Percentiles rank a stretch among this genome's conserved stretches.
Evolutionary conservation across 2,329 filamentous ascomycete genomes (phyloP).

Genomic region (Didymella pinodella): DNA sequence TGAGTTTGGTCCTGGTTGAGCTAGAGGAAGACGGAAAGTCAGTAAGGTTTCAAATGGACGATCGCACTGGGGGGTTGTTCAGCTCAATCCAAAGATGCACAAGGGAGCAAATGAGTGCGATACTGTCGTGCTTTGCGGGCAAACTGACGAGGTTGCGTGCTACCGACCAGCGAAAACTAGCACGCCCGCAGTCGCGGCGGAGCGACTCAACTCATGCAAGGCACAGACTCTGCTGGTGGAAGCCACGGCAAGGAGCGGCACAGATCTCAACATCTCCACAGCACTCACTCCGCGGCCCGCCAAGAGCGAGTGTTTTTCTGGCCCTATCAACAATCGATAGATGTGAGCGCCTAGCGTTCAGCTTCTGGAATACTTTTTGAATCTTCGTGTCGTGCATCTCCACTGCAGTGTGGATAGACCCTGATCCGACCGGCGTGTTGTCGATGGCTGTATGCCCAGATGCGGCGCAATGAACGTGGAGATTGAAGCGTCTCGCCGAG

Average conservation of each 20-base stretch:
- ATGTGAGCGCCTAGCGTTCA: slow-evolving; percentile 6
- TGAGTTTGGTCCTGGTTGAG: slow-evolving; percentile 3
- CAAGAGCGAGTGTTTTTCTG: slow-evolving; percentile 3
- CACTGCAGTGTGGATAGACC: not conserved
- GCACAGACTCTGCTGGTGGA: slow-evolving; percentile 6
- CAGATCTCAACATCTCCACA: slow-evolving; percentile 14
- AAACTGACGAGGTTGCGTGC: slow-evolving; percentile 1
- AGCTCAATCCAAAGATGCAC: slow-evolving; percentile 5
- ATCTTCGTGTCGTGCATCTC: not conserved
- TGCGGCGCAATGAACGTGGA: slow-evolving; percentile 5
- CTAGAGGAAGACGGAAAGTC: not conserved
- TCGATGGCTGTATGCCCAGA: slow-evolving; percentile 6
- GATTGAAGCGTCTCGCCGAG: slow-evolving; percentile 6
- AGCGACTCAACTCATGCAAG: slow-evolving; percentile 3
- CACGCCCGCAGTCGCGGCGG: slow-evolving; percentile 1
- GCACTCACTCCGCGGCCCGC: not conserved
- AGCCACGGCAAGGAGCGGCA: slow-evolving; percentile 13
- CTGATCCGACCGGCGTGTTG: not conserved
- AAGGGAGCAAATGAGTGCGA: slow-evolving; percentile 2
- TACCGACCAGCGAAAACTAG: not conserved
- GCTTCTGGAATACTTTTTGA: not conserved
- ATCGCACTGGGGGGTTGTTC: slow-evolving; percentile 8
- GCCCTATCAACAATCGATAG: slow-evolving; percentile 12
- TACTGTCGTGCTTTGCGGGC: slow-evolving; percentile 12
- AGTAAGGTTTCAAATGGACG: not conserved